Evolutionary conservation across 2,329 filamentous ascomycete species (phyloP).

Genomic region (Xylariaceae sp.): DNA sequence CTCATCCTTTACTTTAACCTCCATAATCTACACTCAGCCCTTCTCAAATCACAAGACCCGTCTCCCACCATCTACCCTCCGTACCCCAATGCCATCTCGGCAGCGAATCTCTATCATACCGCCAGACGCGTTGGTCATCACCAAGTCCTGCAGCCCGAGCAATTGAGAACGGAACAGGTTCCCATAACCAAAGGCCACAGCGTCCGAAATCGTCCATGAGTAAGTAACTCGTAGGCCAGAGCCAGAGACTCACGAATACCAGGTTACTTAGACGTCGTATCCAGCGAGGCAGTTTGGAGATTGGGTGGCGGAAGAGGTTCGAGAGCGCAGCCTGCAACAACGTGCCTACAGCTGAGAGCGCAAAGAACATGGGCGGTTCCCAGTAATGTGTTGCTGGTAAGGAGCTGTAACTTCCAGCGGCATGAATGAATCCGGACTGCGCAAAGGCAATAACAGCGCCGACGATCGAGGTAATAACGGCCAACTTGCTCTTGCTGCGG

Average conservation of each 20-base stretch:
- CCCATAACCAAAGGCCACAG: constrained; percentile 71
- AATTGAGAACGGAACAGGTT: constrained; percentile 71
- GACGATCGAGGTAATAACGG: constrained; percentile 32
- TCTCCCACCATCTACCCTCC: constrained; percentile 53
- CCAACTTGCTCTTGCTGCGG: constrained; percentile 41
- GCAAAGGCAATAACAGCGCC: constrained; percentile 52
- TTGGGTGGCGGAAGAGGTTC: not conserved
- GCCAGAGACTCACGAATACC: constrained; percentile 58
- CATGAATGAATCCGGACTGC: constrained; percentile 65
- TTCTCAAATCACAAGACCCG: constrained; percentile 35
- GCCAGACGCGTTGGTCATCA: constrained; percentile 40
- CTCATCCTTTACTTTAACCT: not conserved
- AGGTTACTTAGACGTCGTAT: constrained; percentile 54
- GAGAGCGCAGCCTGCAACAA: constrained; percentile 46
- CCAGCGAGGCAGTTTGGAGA: constrained; percentile 37
- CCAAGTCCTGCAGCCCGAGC: constrained; percentile 48
- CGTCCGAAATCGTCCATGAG: constrained; percentile 73
- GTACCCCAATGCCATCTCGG: constrained; percentile 51
- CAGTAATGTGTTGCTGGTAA: constrained; percentile 50
- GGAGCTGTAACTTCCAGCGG: constrained; percentile 61
- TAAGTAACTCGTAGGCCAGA: constrained; percentile 58
- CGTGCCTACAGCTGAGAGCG: constrained; percentile 62
- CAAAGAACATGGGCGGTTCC: constrained; percentile 62
- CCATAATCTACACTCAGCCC: not conserved
- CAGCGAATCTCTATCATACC: constrained; percentile 54